These are phyloP conservation scores for Thermochaetoides thermophila DNA, from an alignment of 495 filamentous ascomycete genomes.

Conservation along the genomic window DNA sequence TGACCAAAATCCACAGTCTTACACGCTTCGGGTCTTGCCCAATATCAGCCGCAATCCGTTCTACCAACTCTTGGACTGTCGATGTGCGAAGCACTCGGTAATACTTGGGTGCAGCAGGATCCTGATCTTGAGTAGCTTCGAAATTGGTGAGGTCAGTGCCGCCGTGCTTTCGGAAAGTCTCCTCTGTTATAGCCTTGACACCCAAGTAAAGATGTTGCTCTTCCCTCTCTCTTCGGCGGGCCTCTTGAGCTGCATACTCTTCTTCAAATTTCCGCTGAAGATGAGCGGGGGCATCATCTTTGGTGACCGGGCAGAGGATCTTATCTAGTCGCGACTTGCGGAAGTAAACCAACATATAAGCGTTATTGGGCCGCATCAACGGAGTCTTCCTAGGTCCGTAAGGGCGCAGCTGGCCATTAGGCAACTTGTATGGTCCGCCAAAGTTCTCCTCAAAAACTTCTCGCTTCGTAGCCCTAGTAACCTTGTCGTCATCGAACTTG, in stretches of 20 bases:
- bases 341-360: constrained; percentile 98
- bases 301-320: constrained; percentile 58
- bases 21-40: constrained; percentile 46
- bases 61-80: constrained; percentile 58
- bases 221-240: constrained; percentile 68
- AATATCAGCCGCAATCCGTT: constrained; percentile 53
- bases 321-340: constrained; percentile 69
- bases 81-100: constrained; percentile 60
- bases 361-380: constrained; percentile 45
- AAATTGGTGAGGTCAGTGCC: constrained; percentile 73
- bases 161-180: constrained; percentile 62
- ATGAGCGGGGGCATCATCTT: constrained; percentile 68
- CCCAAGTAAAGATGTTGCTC: constrained; percentile 86
- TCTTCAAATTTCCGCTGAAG: constrained; percentile 79
- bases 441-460: constrained; percentile 96
- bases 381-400: constrained; percentile 29
- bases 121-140: constrained; percentile 36
- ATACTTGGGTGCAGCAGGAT: constrained; percentile 45
- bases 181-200: constrained; percentile 63
- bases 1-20: constrained; percentile 93
- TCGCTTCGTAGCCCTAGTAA: constrained; percentile 79
- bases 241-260: constrained; percentile 61
- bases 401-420: constrained; percentile 24
- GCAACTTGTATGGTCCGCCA: constrained; percentile 68
- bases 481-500: constrained; percentile 93